Evolutionary conservation across 2,329 filamentous ascomycete genomes (phyloP).

Genomic region (Trichocomaceae sp.): DNA sequence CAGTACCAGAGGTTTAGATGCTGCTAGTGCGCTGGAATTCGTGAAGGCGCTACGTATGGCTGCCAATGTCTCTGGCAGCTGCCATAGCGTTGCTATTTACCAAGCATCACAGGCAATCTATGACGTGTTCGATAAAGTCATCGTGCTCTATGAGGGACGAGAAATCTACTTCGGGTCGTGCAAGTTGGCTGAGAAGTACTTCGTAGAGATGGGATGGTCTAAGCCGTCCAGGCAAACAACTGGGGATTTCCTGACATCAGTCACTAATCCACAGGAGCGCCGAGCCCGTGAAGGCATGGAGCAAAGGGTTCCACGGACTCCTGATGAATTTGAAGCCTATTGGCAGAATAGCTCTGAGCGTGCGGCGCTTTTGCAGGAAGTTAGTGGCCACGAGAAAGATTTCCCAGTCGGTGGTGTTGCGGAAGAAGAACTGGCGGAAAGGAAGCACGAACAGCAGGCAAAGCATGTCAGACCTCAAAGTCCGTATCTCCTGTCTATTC

Average conservation of each 20-base stretch:
- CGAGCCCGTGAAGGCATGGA: slow-evolving; percentile 53
- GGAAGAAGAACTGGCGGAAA: slow-evolving; percentile 24
- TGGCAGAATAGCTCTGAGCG: slow-evolving; percentile 38
- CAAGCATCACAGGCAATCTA: slow-evolving; percentile 54
- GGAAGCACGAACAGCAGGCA: slow-evolving; percentile 21
- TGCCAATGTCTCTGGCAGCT: slow-evolving; percentile 56
- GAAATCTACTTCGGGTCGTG: slow-evolving; percentile 66
- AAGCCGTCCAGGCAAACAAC: slow-evolving; percentile 68
- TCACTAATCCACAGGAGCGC: slow-evolving; percentile 58
- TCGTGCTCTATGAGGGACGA: slow-evolving; percentile 61
- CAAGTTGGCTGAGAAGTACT: slow-evolving; percentile 60
- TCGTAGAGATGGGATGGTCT: slow-evolving; percentile 62
- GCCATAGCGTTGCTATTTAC: slow-evolving; percentile 63
- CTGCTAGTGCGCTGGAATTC: slow-evolving; percentile 66
- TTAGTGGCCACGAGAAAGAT: slow-evolving; percentile 26
- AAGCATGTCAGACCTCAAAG: slow-evolving; percentile 33
- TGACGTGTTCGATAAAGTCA: slow-evolving; percentile 60
- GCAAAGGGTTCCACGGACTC: slow-evolving; percentile 49
- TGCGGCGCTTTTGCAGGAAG: slow-evolving; percentile 28
- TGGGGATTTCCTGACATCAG: slow-evolving; percentile 70
- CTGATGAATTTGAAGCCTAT: slow-evolving; percentile 50
- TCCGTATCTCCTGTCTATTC: slow-evolving; percentile 72
- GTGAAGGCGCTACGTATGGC: slow-evolving; percentile 59
- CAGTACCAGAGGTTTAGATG: slow-evolving; percentile 65
- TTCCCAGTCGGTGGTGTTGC: slow-evolving; percentile 29